These are phyloP conservation scores for Solanum phureja DNA, from an alignment of 257 asterid genomes.

Conservation along the genomic window DNA sequence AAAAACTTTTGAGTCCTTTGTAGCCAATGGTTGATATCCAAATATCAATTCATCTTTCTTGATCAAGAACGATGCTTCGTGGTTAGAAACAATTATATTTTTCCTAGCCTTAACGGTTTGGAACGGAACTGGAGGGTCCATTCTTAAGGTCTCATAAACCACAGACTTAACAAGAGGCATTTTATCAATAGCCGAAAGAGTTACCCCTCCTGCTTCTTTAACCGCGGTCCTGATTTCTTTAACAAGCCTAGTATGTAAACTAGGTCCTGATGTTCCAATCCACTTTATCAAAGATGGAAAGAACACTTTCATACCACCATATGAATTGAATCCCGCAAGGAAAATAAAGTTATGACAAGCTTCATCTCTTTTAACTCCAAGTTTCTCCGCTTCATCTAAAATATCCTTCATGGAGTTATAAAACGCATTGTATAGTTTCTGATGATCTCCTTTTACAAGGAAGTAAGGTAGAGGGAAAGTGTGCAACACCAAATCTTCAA, in stretches of 20 bases:
- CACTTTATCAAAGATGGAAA: constrained; percentile 21
- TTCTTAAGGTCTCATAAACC: constrained; percentile 17
- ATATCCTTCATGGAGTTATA: neutral
- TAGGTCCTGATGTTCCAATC: constrained; percentile 16
- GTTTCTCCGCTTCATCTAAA: constrained; percentile 27
- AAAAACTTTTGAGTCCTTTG: constrained; percentile 8
- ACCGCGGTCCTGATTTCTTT: constrained; percentile 7
- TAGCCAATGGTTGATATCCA: constrained; percentile 21
- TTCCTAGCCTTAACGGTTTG: constrained; percentile 17
- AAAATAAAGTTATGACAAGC: constrained; percentile 27
- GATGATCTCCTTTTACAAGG: constrained; percentile 29
- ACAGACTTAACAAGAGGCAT: constrained; percentile 16
- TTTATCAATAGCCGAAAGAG: constrained; percentile 1
- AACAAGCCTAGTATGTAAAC: constrained; percentile 10
- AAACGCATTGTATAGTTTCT: constrained; percentile 17
- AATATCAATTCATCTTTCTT: constrained; percentile 15
- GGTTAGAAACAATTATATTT: constrained; percentile 1
- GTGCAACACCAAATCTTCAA: constrained; percentile 49
- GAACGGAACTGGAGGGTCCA: constrained; percentile 18
- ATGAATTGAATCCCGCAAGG: constrained; percentile 21
- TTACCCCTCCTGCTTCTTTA: constrained; percentile 10
- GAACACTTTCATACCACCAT: constrained; percentile 22
- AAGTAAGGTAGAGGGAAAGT: constrained; percentile 37
- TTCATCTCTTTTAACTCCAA: constrained; percentile 16
- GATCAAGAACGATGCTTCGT: constrained; percentile 5